Evolutionary conservation across 1,139 yeast species (phyloP), one percentile per base, ranked within the genome.

Genomic region (Hyphopichia buzzinii): DNA sequence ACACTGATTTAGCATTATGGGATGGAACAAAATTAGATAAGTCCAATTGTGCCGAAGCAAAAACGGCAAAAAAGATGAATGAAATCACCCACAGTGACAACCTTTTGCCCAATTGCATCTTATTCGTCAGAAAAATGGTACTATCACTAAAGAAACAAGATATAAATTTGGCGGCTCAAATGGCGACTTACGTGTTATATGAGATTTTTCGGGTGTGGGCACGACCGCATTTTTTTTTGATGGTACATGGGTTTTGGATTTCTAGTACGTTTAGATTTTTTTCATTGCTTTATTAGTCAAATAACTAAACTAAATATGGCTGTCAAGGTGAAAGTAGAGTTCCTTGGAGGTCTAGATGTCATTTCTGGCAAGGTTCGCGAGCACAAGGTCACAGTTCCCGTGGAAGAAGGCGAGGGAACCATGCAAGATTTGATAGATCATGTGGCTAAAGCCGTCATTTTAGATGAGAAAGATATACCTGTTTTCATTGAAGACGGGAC

Each of bases 401-500:
- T 52, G 12, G 62, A 65, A 34, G 72, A 68, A 48, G 74, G 74
- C 4, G 70, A 65, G 19, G 72, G 73, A 4, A 75, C 80, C 4
- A 66, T 82, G 51, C 66, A 65, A 41, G 81, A 81, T 50, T 67
- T 88, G 39, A 69, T 89, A 22, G 64, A 67, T 11, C 66, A 70
- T 39, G 74, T 89, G 31, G 70, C 77, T 21, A 63, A 64, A 5
- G 70, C 73, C 16, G 68, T 86, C 57, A 74, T 86, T 29, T 62
- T 68, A 17, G 79, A 84, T 43, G 73, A 77, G 17, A 79, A 77
- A 42, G 90, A 84, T 52, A 65, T 75, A 17, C 83, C 80, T 5
- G 84, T 89, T 24, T 88, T 90, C 54, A 71, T 90, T 11, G 95
- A 87, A 49, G 92, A 88, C 49, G 95, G 72, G 5, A 74, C 73